A percentile compares a stretch with the other conserved stretches of the same genome.
Conservation (phyloP, 352 stramenopile species). For the Discostella stelligera region DNA sequence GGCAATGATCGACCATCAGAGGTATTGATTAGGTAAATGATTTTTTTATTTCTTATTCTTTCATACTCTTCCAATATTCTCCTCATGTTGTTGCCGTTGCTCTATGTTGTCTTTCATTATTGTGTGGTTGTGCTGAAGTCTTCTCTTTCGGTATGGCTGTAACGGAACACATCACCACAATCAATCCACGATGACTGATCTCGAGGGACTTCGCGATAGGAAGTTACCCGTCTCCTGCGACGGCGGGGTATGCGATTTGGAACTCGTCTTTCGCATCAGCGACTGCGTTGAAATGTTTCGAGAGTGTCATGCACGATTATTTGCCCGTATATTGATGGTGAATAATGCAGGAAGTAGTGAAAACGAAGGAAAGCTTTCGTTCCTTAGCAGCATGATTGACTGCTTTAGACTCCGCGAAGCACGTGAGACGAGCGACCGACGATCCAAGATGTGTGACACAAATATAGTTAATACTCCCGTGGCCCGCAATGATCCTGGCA, state of each 20-base stretch:
- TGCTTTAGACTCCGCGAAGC: conserved; percentile 28
- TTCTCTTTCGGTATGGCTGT: conserved; percentile 69
- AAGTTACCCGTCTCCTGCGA: conserved; percentile 29
- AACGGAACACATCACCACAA: background rate
- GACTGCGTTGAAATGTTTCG: conserved; percentile 43
- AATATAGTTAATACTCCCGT: conserved; percentile 18
- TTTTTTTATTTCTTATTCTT: background rate
- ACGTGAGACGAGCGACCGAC: conserved; percentile 21
- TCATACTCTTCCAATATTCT: background rate
- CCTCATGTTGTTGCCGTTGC: background rate
- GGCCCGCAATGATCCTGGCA: conserved; percentile 35
- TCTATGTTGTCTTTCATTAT: background rate
- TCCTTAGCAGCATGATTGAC: conserved; percentile 46
- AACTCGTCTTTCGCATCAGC: conserved; percentile 33
- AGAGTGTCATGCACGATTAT: conserved; percentile 25
- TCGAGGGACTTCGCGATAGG: conserved; percentile 21
- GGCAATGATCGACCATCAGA: conserved; percentile 62
- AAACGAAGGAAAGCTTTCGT: conserved; percentile 30
- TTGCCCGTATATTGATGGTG: conserved; percentile 18
- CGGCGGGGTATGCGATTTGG: conserved; percentile 43
- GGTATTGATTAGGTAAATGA: conserved; percentile 48
- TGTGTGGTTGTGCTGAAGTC: conserved; percentile 17
- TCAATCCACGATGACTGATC: conserved; percentile 22
- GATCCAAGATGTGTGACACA: conserved; percentile 22
- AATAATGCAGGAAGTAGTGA: conserved; percentile 1